phyloP scores from a whole-genome alignment of 2,329 filamentous ascomycete genomes.

The Fusarium verrucosum region DNA sequence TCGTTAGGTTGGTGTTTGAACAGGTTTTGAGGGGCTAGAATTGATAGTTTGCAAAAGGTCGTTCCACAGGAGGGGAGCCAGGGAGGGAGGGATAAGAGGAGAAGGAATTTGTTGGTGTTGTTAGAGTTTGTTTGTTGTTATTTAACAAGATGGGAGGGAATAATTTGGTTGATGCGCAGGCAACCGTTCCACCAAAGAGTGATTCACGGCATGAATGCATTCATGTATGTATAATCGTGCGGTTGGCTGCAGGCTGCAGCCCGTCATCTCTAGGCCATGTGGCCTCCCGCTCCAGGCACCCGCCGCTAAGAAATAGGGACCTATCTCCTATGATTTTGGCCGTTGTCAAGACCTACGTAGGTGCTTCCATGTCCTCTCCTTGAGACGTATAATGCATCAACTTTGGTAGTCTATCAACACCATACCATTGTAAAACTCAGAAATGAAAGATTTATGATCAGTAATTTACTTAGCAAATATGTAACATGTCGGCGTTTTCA shows the following conservation, averaged over 20 bases:
- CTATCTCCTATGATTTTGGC: neutral
- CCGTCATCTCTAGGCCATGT: slow-evolving; percentile 23
- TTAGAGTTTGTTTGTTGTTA: slow-evolving; percentile 13
- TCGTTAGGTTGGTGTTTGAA: slow-evolving; percentile 19
- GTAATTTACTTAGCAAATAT: neutral
- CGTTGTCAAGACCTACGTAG: too few relatives aligned
- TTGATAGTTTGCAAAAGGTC: neutral
- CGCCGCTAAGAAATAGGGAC: slow-evolving; percentile 12
- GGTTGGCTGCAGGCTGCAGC: slow-evolving; percentile 37
- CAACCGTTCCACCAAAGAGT: slow-evolving; percentile 9
- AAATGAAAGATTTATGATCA: neutral
- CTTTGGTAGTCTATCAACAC: neutral
- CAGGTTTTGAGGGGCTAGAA: neutral
- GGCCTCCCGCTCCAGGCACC: slow-evolving; percentile 31
- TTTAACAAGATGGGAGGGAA: slow-evolving; percentile 16
- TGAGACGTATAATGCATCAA: too few relatives aligned
- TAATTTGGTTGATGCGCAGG: slow-evolving; percentile 26
- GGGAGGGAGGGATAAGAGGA: neutral
- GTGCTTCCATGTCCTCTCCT: neutral
- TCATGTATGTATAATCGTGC: slow-evolving; percentile 12
- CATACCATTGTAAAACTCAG: slow-evolving; percentile 7
- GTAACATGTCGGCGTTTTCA: neutral
- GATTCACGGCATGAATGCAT: neutral
- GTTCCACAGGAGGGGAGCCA: neutral
- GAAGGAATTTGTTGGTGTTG: slow-evolving; percentile 3